phyloP scores from a whole-genome alignment of 75 land plant genomes.

The Isoetes taiwanensis region DNA sequence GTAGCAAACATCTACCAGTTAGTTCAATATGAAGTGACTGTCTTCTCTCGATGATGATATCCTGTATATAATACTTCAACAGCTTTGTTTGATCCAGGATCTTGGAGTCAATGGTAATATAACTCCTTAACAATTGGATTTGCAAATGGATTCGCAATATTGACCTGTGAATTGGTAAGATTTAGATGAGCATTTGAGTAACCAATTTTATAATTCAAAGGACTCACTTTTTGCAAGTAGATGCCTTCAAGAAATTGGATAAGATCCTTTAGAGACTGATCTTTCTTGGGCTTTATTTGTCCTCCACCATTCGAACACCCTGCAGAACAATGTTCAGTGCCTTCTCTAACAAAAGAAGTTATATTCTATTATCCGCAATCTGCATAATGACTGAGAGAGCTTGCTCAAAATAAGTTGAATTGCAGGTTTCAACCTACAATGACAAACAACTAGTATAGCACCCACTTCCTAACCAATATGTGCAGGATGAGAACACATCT shows the following conservation, averaged over 20 bases:
- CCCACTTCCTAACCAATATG: too few species aligned
- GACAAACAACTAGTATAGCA: too few species aligned
- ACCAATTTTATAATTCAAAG: not conserved
- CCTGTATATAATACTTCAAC: slow-evolving; percentile 45
- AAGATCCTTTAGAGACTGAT: slow-evolving; percentile 72
- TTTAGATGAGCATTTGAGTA: not conserved
- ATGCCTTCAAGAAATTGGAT: slow-evolving; percentile 51
- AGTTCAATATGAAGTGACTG: slow-evolving; percentile 44
- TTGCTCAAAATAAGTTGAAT: too few species aligned
- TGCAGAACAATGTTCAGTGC: too few species aligned
- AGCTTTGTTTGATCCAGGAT: slow-evolving; percentile 75
- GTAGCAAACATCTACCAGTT: too few species aligned
- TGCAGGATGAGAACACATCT: too few species aligned
- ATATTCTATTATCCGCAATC: too few species aligned
- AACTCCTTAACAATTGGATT: slow-evolving; percentile 54
- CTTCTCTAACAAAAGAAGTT: too few species aligned
- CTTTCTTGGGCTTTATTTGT: slow-evolving; percentile 74
- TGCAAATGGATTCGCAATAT: slow-evolving; percentile 55
- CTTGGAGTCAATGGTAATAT: slow-evolving; percentile 65
- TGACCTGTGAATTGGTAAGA: slow-evolving; percentile 25
- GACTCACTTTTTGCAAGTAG: slow-evolving; percentile 58
- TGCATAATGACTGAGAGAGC: too few species aligned
- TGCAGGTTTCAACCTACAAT: too few species aligned
- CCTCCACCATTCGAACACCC: slow-evolving; percentile 98
- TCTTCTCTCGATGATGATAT: slow-evolving; percentile 69